These are phyloP conservation scores for Shiraia bambusicola DNA, from an alignment of 2,329 filamentous ascomycete species.

Conservation along the genomic window DNA sequence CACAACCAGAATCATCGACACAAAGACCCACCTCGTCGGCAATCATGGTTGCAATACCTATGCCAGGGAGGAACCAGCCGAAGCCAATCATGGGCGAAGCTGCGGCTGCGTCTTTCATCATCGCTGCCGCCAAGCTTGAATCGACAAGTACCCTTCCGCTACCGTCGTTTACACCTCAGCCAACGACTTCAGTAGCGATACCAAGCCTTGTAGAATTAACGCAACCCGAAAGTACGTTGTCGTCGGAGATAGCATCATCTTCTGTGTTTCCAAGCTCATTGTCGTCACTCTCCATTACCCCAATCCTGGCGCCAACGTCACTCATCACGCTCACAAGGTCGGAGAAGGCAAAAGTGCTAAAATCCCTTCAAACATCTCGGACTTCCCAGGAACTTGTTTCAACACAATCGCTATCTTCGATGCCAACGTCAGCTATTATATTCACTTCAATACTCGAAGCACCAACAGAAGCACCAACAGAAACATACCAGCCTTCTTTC, in stretches of 20 bases:
- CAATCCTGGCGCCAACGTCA: constrained; percentile 1
- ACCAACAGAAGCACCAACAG: neutral
- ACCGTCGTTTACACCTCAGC: neutral
- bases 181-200: neutral
- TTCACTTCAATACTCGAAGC: neutral
- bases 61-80: constrained; percentile 14
- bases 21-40: no score
- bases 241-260: neutral
- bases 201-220: neutral
- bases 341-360: constrained; percentile 4
- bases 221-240: neutral
- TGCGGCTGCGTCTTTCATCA: constrained; percentile 1
- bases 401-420: no score
- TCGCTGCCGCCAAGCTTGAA: neutral
- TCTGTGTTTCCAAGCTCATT: neutral
- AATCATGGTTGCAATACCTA: neutral
- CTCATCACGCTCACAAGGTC: constrained; percentile 7
- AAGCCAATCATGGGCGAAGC: constrained; percentile 3
- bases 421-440: no score
- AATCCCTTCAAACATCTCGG: neutral
- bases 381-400: no score
- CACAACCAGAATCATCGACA: no score
- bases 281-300: neutral
- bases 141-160: neutral
- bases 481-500: neutral